Base-by-base conservation (phyloP, 2,329 filamentous ascomycete genomes). In the Biscogniauxia sp. region DNA sequence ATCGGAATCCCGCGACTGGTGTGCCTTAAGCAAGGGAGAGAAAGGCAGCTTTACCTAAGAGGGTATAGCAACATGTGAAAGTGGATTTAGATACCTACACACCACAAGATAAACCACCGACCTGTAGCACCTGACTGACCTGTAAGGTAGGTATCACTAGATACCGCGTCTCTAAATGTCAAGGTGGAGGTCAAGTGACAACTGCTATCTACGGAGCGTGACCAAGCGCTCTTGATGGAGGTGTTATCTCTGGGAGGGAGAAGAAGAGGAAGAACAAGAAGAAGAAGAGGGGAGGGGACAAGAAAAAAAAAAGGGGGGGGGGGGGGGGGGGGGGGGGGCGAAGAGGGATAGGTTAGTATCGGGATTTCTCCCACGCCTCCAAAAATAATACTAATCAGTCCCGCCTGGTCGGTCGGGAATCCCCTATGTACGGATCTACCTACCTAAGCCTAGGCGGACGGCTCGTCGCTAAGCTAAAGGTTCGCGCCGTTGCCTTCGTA, bases 131-230 rank as follows among this genome's bases (percentile, higher is more conserved):
- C 65, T 71, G 68, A 68, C 68, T 62, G 45, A 59, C 52, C 32
- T n/a, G 37, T 45, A 45, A 45, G 37, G 52, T 59, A 57, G 58
- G 64, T 68, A 65, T 62, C 59, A 64, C 66, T 57, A n/a, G n/a
- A n/a, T n/a, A 59, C 54, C 54, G 53, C 66, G 64, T 63, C 59
- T 69, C 56, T 61, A 55, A 56, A 50, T 60, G 60, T 58, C 59
- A 61, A 58, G 60, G 58, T 51, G 60, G 56, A 56, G 58, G 69
- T 72, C 70, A 72, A 72, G 63, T 72, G 70, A 72, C 62, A 17
- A 51, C 23, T 52, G 45, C 53, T 55, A 64, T 65, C 59, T 51
- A 63, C 61, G 63, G 64, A 68, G 61, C 66, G 62, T 70, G 68
- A 71, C 64, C 68, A 66, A 26, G 37, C 49, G 50, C 15, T 6